These are phyloP conservation scores for Aegilops sharonensis DNA, from an alignment of 176 grass and related monocot genomes.

Conservation along the genomic window DNA sequence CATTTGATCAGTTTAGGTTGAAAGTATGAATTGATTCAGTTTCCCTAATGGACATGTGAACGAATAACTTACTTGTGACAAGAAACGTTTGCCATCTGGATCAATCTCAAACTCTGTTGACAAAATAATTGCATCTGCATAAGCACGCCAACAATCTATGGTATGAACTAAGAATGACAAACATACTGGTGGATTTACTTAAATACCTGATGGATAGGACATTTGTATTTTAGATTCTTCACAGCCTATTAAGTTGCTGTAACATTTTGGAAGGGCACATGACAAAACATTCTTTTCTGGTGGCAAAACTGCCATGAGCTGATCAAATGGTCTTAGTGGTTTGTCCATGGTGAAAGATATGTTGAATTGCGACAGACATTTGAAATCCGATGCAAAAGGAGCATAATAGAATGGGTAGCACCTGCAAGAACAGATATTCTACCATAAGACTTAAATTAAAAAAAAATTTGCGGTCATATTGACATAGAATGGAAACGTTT, in stretches of 20 bases:
- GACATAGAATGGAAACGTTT: background rate
- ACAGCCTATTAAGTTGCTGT: background rate
- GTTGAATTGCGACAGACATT: conserved; percentile 37
- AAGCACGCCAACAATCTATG: background rate
- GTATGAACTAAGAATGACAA: background rate
- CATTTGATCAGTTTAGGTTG: no score
- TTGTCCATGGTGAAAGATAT: conserved; percentile 37
- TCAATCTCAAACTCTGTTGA: conserved; percentile 49
- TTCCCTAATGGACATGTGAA: background rate
- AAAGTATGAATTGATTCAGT: no score
- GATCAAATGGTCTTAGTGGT: conserved; percentile 61
- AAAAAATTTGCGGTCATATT: no score
- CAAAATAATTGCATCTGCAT: background rate
- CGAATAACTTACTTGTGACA: conserved; percentile 42
- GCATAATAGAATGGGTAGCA: conserved; percentile 49
- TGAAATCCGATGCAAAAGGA: conserved; percentile 57
- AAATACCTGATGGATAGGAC: background rate
- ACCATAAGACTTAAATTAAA: background rate
- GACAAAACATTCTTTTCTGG: conserved; percentile 33
- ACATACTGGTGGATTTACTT: background rate
- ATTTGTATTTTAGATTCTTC: background rate
- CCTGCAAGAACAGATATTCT: conserved; percentile 27
- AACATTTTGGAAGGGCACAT: conserved; percentile 37
- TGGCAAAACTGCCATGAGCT: conserved; percentile 61
- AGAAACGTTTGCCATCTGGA: conserved; percentile 43